Conservation (phyloP, 192 early-diverging fungal species). For the Coemansia sp. region DNA sequence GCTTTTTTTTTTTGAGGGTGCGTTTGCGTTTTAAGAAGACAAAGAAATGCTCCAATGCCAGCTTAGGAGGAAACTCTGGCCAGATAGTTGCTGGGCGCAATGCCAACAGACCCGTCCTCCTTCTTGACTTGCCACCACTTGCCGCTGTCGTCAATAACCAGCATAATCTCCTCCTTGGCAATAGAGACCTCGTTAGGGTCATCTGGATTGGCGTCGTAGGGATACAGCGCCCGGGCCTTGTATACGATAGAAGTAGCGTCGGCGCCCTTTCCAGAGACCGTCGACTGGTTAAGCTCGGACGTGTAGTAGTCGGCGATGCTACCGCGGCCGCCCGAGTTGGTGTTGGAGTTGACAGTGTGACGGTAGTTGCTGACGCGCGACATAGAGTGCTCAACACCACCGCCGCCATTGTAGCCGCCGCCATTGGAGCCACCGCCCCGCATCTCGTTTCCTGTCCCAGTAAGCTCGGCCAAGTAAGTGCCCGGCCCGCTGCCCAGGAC, state of each 20-base stretch:
- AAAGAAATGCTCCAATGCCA: not conserved
- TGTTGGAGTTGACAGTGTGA: constrained; percentile 31
- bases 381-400: constrained; percentile 21
- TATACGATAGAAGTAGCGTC: constrained; percentile 52
- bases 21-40: too few relatives aligned
- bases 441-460: constrained; percentile 40
- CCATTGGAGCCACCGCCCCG: not conserved
- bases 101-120: constrained; percentile 78
- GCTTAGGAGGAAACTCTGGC: constrained; percentile 40
- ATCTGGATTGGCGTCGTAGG: constrained; percentile 85
- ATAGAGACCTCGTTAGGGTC: constrained; percentile 94
- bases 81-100: constrained; percentile 89
- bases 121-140: constrained; percentile 98
- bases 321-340: constrained; percentile 22
- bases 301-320: constrained; percentile 49
- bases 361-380: constrained; percentile 40
- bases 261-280: constrained; percentile 40
- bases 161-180: constrained; percentile 83
- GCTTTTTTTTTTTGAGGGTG: not conserved
- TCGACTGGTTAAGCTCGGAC: constrained; percentile 39
- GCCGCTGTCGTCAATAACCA: constrained; percentile 88
- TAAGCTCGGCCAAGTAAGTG: constrained; percentile 54
- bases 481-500: constrained; percentile 69
- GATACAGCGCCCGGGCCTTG: constrained; percentile 73
- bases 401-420: not conserved